A percentile compares a stretch with the other conserved stretches of the same genome.
Evolutionary conservation across 257 asterid species (phyloP).

Genomic region (Fraxinus quadrangulata): DNA sequence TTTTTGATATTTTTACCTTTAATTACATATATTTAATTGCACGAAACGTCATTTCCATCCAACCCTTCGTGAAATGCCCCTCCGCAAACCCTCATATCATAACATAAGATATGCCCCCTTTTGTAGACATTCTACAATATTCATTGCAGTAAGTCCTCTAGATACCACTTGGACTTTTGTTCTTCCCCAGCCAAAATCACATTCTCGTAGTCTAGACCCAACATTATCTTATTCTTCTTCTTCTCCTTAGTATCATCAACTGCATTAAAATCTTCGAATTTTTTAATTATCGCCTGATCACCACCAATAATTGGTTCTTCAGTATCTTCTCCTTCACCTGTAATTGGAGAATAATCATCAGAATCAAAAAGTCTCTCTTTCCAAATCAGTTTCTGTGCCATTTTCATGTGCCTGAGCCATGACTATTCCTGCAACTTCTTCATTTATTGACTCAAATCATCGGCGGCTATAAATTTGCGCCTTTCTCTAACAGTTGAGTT

Average conservation of each 20-base stretch:
- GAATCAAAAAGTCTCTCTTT: slow-evolving; percentile 48
- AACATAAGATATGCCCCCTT: too few relatives aligned
- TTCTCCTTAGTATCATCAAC: slow-evolving; percentile 27
- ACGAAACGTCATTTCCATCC: too few relatives aligned
- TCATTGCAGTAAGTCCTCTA: too few relatives aligned
- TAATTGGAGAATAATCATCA: slow-evolving; percentile 36
- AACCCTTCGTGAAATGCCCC: too few relatives aligned
- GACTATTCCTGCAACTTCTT: slow-evolving; percentile 21
- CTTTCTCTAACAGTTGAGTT: neutral
- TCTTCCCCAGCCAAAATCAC: slow-evolving; percentile 74
- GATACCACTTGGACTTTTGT: slow-evolving; percentile 31
- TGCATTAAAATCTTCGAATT: slow-evolving; percentile 26
- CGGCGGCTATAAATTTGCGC: neutral
- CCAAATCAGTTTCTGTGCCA: slow-evolving; percentile 38
- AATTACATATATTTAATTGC: too few relatives aligned
- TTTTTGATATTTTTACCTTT: too few relatives aligned
- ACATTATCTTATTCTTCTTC: slow-evolving; percentile 33
- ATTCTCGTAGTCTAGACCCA: slow-evolving; percentile 67
- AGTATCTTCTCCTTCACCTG: slow-evolving; percentile 34
- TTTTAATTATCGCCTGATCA: slow-evolving; percentile 6
- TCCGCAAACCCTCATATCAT: too few relatives aligned
- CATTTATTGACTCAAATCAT: neutral
- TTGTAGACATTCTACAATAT: too few relatives aligned
- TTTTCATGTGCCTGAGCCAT: slow-evolving; percentile 12
- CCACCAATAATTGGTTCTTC: slow-evolving; percentile 2